phyloP scores from a whole-genome alignment of 2,329 filamentous ascomycete species.

The Xylaria sp. region DNA sequence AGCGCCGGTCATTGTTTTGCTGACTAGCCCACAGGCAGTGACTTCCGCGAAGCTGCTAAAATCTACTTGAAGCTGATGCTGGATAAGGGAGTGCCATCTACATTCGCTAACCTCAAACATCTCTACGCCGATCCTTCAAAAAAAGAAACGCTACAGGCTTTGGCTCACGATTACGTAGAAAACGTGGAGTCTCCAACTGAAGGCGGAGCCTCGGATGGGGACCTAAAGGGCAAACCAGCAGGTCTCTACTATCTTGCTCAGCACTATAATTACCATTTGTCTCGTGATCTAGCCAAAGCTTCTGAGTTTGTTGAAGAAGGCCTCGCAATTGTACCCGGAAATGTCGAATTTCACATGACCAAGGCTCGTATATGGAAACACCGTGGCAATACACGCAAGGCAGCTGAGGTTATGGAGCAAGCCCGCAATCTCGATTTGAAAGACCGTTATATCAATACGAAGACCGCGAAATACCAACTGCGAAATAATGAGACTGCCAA shows the following conservation, averaged over 20 bases:
- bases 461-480: slow-evolving; percentile 95
- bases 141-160: slow-evolving; percentile 72
- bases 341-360: slow-evolving; percentile 92
- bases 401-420: slow-evolving; percentile 85
- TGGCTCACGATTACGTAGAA: slow-evolving; percentile 80
- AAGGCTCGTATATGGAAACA: slow-evolving; percentile 96
- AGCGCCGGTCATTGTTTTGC: neutral
- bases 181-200: slow-evolving; percentile 52
- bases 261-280: slow-evolving; percentile 93
- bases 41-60: slow-evolving; percentile 79
- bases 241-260: slow-evolving; percentile 93
- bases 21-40: slow-evolving; percentile 61
- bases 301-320: slow-evolving; percentile 83
- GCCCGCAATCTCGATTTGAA: slow-evolving; percentile 84
- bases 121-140: slow-evolving; percentile 82
- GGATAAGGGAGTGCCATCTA: slow-evolving; percentile 90
- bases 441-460: slow-evolving; percentile 98
- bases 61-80: slow-evolving; percentile 84
- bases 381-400: slow-evolving; percentile 76
- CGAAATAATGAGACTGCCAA: slow-evolving; percentile 89
- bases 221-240: slow-evolving; percentile 72
- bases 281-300: slow-evolving; percentile 82
- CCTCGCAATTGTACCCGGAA: slow-evolving; percentile 77
- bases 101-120: slow-evolving; percentile 95
- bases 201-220: slow-evolving; percentile 51